Base-by-base conservation (phyloP, 345 rosid genomes). In the Viola odorata region DNA sequence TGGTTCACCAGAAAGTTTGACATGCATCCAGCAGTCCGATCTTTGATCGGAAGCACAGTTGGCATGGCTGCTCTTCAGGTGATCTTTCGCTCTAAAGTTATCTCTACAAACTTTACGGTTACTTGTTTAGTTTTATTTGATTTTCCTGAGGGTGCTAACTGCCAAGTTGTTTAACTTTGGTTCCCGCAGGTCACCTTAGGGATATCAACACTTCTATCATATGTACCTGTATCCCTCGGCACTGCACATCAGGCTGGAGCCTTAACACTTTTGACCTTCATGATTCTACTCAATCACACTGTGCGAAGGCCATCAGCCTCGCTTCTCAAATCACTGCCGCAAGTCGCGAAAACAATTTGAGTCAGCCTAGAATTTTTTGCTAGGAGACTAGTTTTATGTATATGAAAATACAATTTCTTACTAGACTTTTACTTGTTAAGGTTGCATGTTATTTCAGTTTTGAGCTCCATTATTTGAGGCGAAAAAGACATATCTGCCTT, bases 41-140 rank as follows among this genome's bases (percentile, higher is more conserved):
- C 85, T 57, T 70, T 94, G 75, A 81, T 94, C 10, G 95, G 95
- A 53, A 80, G 78, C 75, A 85, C 89, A 1, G 61, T 82, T 0
- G 95, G 95, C 79, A 84, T 86, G 95, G 87, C 91, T 65, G 73
- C 80, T 63, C 84, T 90, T 62, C 96, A 94, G 91, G n/a, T n/a
- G n/a, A n/a, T n/a, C n/a, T n/a, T n/a, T n/a, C n/a, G n/a, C n/a
- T n/a, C n/a, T n/a, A n/a, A n/a, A n/a, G 97, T 94, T 5, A 79
- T 53, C 55, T 41, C 9, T 41, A n/a, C n/a, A n/a, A n/a, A n/a
- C n/a, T n/a, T n/a, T n/a, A n/a, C n/a, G n/a, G n/a, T n/a, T n/a
- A n/a, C n/a, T n/a, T n/a, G n/a, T n/a, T n/a, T n/a, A n/a, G n/a
- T n/a, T n/a, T n/a, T n/a, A n/a, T n/a, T n/a, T n/a, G n/a, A n/a